A percentile compares a stretch with the other conserved stretches of the same genome.
phyloP scores from a whole-genome alignment of 306 rosid genomes.

The Corylus heterophylla region DNA sequence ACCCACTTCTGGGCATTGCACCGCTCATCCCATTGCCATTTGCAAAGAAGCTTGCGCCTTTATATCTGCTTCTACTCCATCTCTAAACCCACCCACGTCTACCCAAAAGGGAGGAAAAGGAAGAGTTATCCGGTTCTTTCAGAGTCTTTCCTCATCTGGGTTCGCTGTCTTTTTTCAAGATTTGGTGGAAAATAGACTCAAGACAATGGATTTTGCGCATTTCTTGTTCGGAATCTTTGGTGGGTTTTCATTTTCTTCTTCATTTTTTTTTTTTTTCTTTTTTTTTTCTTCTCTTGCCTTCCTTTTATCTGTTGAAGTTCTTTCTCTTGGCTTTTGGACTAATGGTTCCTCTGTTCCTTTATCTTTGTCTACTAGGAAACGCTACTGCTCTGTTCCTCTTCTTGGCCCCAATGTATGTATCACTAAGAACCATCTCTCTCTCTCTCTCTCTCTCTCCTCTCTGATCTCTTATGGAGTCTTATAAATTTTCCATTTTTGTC shows the following conservation, averaged over 20 bases:
- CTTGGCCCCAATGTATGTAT: conserved; percentile 76
- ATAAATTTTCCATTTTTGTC: neutral
- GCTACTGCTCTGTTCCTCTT: conserved; percentile 89
- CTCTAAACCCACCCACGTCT: no score
- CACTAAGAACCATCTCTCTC: neutral
- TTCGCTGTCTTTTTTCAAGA: neutral
- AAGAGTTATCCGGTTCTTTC: neutral
- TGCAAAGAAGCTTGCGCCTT: neutral
- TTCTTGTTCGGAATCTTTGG: conserved; percentile 79
- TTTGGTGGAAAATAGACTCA: neutral
- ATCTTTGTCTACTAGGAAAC: conserved; percentile 55
- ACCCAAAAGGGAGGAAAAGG: neutral
- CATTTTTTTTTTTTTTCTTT: neutral
- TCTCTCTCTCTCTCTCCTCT: neutral
- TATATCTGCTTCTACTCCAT: neutral
- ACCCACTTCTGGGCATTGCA: conserved; percentile 1
- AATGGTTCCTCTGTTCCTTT: conserved; percentile 18
- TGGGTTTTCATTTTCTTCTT: conserved; percentile 29
- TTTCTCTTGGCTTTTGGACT: conserved; percentile 1
- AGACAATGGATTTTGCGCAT: conserved; percentile 54
- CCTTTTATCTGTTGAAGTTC: neutral
- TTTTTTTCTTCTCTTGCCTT: no score
- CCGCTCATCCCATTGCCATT: conserved; percentile 3
- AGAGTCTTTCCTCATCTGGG: neutral
- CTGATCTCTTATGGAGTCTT: neutral